These are phyloP conservation scores for Acanthamoeba rhysodes DNA, from an alignment of 208 protist species.

Conservation along the genomic window DNA sequence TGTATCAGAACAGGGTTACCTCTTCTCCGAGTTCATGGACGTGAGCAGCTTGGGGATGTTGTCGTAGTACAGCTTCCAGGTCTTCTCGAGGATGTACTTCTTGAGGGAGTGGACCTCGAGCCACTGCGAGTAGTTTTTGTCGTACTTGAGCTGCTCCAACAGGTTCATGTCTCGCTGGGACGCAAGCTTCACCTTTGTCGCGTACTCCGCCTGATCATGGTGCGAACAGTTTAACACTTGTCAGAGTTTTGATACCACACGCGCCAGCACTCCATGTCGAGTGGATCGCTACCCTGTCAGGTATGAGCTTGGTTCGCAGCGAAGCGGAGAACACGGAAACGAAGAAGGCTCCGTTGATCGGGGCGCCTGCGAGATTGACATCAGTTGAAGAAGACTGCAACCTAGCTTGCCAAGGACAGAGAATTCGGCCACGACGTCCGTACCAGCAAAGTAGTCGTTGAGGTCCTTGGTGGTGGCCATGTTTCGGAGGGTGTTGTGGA, in stretches of 20 bases:
- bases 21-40: constrained; percentile 67
- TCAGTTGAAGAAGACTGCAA: not conserved
- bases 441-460: constrained; percentile 75
- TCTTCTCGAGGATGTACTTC: constrained; percentile 72
- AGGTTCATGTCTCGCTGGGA: constrained; percentile 62
- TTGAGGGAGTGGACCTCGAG: constrained; percentile 76
- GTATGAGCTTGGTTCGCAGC: not conserved
- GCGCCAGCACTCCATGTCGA: constrained; percentile 68
- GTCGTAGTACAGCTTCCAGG: constrained; percentile 82
- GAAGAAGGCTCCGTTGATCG: constrained; percentile 78
- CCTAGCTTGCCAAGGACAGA: not conserved
- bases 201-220: not conserved
- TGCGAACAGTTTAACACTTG: not conserved
- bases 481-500: constrained; percentile 36
- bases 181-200: not conserved
- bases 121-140: constrained; percentile 72
- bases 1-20: not conserved
- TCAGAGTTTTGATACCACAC: no score
- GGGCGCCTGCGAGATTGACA: not conserved
- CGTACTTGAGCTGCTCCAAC: constrained; percentile 84
- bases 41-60: constrained; percentile 82
- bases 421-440: not conserved
- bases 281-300: not conserved
- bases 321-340: constrained; percentile 73
- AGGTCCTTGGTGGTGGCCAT: constrained; percentile 74